phyloP scores from a whole-genome alignment of 75 land plant genomes.

The Selaginella moellendorffii region DNA sequence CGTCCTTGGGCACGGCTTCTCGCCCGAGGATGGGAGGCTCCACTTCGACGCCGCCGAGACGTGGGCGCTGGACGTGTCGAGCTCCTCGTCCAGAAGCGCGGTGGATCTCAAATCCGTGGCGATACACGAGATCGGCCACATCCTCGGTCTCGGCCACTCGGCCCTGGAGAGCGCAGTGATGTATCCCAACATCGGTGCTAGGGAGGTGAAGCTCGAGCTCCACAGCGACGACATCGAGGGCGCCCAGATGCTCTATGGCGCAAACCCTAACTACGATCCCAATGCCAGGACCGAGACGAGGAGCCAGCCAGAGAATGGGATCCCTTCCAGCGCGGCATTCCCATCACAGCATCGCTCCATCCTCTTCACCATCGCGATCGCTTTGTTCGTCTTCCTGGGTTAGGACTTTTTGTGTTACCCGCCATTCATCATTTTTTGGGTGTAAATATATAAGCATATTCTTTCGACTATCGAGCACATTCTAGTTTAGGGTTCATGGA shows the following conservation, averaged over 20 bases:
- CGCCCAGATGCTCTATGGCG: neutral
- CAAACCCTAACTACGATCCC: neutral
- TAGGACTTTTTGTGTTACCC: no score
- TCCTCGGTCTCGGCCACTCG: neutral
- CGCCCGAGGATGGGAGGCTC: constrained; percentile 20
- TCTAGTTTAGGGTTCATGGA: no score
- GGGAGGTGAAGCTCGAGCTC: constrained; percentile 3
- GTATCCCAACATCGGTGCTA: neutral
- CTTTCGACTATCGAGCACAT: no score
- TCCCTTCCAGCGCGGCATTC: no score
- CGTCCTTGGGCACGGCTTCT: constrained; percentile 17
- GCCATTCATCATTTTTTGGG: no score
- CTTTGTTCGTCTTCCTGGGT: no score
- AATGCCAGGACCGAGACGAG: neutral
- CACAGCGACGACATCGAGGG: neutral
- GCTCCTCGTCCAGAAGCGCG: neutral
- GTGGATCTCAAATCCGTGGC: constrained; percentile 6
- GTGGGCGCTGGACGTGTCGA: constrained; percentile 11
- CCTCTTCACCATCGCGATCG: no score
- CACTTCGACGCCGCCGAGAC: constrained; percentile 18
- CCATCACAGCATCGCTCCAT: no score
- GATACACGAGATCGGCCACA: constrained; percentile 1
- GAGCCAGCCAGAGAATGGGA: neutral
- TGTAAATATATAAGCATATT: no score
- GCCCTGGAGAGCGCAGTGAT: neutral